Base-by-base conservation (phyloP, 129 eudicot species). In the Saposhnikovia divaricata region DNA sequence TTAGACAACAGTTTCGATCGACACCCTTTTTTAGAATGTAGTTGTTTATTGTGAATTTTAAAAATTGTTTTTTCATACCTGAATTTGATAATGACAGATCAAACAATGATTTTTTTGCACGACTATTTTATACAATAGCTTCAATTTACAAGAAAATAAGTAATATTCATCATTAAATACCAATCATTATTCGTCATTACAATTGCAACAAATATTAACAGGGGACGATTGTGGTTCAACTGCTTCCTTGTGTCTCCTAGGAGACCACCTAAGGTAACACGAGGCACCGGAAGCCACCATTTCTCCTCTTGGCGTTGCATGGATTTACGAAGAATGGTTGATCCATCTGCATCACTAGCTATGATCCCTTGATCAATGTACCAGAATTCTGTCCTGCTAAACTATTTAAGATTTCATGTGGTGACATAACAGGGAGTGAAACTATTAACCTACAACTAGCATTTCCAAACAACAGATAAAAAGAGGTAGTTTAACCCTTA, bases 231-330 rank as follows among this genome's bases (percentile, higher is more conserved):
- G 87, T 88, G 85, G 44, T 81, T 87, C 79, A 96, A 77, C 69
- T 83, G 85, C 83, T 88, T 96, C 74, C 98, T 82, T 68, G 85
- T 79, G 19, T 55, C 81, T 76, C 89, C 98, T 10, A 84, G 91
- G 45, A 96, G 93, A 79, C 99, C 99, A 21, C 88, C 91, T n/a
- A 91, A 80, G 70, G 98, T 96, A 69, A 96, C 98, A 28, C 99
- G 93, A 73, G 99, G 99, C 63, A 95, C 97, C 8, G 99, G 99
- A 65, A 95, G 88, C 99, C 99, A 95, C 99, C 99, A 95, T 46
- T 92, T 95, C 47, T 92, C 99, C 83, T 92, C 94, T 82, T 95
- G 97, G 72, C 99, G 88, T 71, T 92, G 92, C 83, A 84, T 85
- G 10, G 91, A 82, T 80, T 90, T 90, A 63, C 80, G 92, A 47